Evolutionary conservation across 2,329 filamentous ascomycete genomes (phyloP), one percentile per base, ranked within the genome.

Genomic region (Tetracladium maxilliforme): DNA sequence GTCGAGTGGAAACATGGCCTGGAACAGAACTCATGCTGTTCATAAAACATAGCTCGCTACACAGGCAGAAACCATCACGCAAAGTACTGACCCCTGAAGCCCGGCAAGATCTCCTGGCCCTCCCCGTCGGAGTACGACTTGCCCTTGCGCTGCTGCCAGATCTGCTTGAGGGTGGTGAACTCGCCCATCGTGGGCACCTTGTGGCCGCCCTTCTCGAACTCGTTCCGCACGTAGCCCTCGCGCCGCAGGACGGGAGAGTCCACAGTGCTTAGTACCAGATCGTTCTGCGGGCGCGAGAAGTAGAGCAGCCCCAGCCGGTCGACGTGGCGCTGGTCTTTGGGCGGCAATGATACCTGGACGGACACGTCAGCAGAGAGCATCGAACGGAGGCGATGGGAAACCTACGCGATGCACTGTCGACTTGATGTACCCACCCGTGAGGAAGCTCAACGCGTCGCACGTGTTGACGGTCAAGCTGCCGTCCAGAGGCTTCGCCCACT

Each of bases 381-480:
- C n/a, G n/a, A n/a, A n/a, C n/a, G n/a, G n/a, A n/a, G n/a, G n/a
- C n/a, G n/a, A n/a, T n/a, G n/a, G n/a, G n/a, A n/a, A n/a, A n/a
- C n/a, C n/a, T n/a, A 58, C 54, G 10, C 55, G 45, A 28, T 60
- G 55, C 13, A 57, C 47, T 27, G 50, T 54, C 31, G 49, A 54
- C 40, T 53, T 56, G 3, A 59, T 34, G 30, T 9, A 28, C 27
- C 22, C 13, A 34, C 33, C 48, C 6, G 58, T 61, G 17, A 63
- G 43, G 19, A 61, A 58, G 10, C 58, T 51, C 27, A 66, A 43
- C 4, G 55, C 49, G 40, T 66, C 61, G 9, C 56, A 60, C 1
- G 58, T 52, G 32, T 66, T 67, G 29, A 64, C 58, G 1, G 57
- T 60, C 26, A 67, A 64, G n/a, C 52, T 60, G 1, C 52, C 56